These are phyloP conservation scores for Suillus occidentalis DNA, from an alignment of 768 basidiomycete genomes.

Conservation along the genomic window DNA sequence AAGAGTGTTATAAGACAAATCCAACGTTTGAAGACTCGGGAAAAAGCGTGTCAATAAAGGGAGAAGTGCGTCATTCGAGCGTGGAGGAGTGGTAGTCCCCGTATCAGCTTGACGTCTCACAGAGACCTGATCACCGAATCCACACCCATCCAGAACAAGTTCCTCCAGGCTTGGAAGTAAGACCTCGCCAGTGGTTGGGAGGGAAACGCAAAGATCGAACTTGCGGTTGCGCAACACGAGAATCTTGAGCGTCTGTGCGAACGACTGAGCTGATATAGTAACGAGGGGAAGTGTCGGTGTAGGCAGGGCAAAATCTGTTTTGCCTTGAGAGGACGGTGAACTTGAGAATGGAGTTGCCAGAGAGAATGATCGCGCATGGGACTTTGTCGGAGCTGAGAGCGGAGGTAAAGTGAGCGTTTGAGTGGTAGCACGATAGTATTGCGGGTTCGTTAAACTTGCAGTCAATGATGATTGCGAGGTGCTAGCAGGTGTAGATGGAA, in stretches of 20 bases:
- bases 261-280: conserved; percentile 57
- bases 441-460: conserved; percentile 45
- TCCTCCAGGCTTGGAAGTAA: conserved; percentile 72
- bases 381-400: conserved; percentile 49
- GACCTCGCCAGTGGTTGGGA: conserved; percentile 44
- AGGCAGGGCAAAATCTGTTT: conserved; percentile 55
- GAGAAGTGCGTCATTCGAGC: conserved; percentile 55
- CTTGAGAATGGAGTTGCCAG: conserved; percentile 32
- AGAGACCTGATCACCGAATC: conserved; percentile 57
- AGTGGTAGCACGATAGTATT: conserved; percentile 57
- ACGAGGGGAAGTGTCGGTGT: conserved; percentile 68
- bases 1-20: conserved; percentile 74
- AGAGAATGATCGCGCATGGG: conserved; percentile 67
- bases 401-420: conserved; percentile 67
- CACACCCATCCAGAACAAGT: conserved; percentile 72
- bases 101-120: conserved; percentile 40
- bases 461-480: conserved; percentile 21
- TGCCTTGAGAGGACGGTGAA: conserved; percentile 15
- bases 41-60: conserved; percentile 64
- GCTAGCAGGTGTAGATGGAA: conserved; percentile 28
- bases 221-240: conserved; percentile 66
- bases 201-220: conserved; percentile 59
- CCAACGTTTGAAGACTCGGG: conserved; percentile 65
- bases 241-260: conserved; percentile 55
- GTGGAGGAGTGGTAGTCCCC: conserved; percentile 37